Percentiles rank a stretch among this genome's conserved stretches.
Evolutionary conservation across 2,329 filamentous ascomycete genomes (phyloP).

Genomic region (Akanthomyces uredinophilus): DNA sequence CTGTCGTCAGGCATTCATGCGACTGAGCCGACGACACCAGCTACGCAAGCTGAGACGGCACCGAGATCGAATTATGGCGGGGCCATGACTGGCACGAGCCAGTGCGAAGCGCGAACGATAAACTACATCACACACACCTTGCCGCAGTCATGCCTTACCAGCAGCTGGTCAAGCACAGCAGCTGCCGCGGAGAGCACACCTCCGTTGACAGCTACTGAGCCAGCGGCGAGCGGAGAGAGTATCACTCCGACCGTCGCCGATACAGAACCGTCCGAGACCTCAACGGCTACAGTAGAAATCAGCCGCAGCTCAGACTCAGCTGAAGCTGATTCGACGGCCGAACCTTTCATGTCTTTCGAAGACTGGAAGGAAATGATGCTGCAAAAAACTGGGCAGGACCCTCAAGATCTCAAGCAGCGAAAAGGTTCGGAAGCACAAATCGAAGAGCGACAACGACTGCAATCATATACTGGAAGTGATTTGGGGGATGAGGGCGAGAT

Average conservation of each 20-base stretch:
- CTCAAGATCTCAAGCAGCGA: conserved; percentile 61
- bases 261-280: background rate
- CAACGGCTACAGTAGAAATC: background rate
- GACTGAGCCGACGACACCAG: conserved; percentile 5
- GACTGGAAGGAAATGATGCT: conserved; percentile 97
- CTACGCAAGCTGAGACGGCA: conserved; percentile 5
- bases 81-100: conserved; percentile 8
- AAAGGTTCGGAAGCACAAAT: conserved; percentile 44
- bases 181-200: conserved; percentile 19
- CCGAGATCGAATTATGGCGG: conserved; percentile 1
- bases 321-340: conserved; percentile 22
- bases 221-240: conserved; percentile 3
- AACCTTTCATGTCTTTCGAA: conserved; percentile 87
- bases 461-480: conserved; percentile 62
- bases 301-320: background rate
- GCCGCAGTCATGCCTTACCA: conserved; percentile 69
- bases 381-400: conserved; percentile 72
- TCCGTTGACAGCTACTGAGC: conserved; percentile 8
- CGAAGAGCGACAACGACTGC: conserved; percentile 44
- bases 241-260: background rate
- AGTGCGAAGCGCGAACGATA: conserved; percentile 58
- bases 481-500: conserved; percentile 89
- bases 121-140: conserved; percentile 79
- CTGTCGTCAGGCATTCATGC: background rate
- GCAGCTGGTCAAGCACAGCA: conserved; percentile 45